phyloP scores from a whole-genome alignment of 495 filamentous ascomycete species.

The Immersiella caudata region DNA sequence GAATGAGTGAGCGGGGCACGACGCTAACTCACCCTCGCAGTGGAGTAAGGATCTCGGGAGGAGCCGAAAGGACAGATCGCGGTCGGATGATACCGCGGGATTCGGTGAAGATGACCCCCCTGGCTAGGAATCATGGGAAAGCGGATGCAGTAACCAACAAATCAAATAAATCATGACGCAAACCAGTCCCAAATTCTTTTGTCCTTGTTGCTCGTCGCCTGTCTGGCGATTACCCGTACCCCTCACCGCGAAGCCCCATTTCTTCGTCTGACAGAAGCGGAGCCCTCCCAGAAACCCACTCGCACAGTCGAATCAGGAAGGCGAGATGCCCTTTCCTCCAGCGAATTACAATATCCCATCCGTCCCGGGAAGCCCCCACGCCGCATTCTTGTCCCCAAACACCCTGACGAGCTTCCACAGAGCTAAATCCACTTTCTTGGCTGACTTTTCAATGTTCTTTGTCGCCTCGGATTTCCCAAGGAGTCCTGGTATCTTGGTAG shows the following conservation, averaged over 20 bases:
- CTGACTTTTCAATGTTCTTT: constrained; percentile 4
- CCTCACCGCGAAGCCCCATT: not conserved
- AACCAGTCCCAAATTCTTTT: no score
- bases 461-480: constrained; percentile 16
- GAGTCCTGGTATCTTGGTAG: constrained; percentile 8
- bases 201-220: no score
- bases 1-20: not conserved
- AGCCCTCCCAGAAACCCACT: no score
- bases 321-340: not conserved
- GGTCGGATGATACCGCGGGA: not conserved
- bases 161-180: no score
- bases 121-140: no score
- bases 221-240: no score
- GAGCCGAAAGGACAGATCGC: not conserved
- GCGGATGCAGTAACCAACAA: no score
- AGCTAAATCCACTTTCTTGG: constrained; percentile 3
- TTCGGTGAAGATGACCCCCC: not conserved
- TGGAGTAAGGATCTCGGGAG: not conserved
- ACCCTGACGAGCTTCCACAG: constrained; percentile 25
- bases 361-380: constrained; percentile 20
- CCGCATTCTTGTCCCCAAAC: constrained; percentile 18
- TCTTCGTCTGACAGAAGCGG: not conserved
- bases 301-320: not conserved
- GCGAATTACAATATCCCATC: constrained; percentile 13
- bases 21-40: not conserved